These are phyloP conservation scores for Graphilbum ipis-grandicollis DNA, from an alignment of 2,329 filamentous ascomycete species.

Conservation along the genomic window DNA sequence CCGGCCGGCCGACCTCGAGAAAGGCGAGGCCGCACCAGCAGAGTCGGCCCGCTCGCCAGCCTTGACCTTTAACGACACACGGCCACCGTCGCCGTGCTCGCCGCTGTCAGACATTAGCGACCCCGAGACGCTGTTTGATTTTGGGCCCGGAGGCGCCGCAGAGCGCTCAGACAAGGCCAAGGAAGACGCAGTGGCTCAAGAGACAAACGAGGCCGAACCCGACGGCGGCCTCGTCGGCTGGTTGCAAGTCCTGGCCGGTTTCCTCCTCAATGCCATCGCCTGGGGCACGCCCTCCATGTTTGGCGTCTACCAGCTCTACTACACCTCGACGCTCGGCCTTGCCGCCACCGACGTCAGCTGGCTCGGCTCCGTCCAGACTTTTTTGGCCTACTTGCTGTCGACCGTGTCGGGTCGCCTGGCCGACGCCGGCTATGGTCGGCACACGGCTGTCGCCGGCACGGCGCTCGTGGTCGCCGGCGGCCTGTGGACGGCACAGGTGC, in stretches of 20 bases:
- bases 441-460: constrained; percentile 22
- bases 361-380: constrained; percentile 33
- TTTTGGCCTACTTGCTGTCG: constrained; percentile 30
- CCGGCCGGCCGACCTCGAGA: no score
- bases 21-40: no score
- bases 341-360: constrained; percentile 23
- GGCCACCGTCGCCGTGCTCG: no score
- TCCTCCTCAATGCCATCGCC: constrained; percentile 29
- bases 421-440: constrained; percentile 29
- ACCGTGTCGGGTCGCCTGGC: constrained; percentile 29
- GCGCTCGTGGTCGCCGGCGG: constrained; percentile 26
- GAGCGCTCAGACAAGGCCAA: no score
- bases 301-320: constrained; percentile 29
- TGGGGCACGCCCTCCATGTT: constrained; percentile 33
- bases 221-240: constrained; percentile 30
- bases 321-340: constrained; percentile 18
- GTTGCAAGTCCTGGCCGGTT: constrained; percentile 29
- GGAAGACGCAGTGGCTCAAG: no score
- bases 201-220: no score
- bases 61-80: no score
- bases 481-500: constrained; percentile 25
- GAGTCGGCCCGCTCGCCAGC: no score
- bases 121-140: no score
- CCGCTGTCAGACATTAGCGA: no score
- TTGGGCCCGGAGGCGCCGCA: no score